Base-by-base conservation (phyloP, 208 protist genomes). In the Porcisia deanei region DNA sequence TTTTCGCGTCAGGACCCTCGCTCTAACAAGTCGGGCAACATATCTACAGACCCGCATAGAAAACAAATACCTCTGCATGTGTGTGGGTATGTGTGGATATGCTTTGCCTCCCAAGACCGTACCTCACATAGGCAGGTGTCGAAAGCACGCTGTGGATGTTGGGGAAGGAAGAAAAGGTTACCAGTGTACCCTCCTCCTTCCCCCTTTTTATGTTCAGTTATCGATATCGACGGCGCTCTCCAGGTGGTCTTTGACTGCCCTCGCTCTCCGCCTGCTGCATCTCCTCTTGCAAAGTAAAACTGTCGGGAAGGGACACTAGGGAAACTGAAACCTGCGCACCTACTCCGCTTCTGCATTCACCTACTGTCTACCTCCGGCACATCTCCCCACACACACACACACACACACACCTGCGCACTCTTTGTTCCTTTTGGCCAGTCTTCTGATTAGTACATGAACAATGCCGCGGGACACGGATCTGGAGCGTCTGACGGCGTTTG, bases 401-500 rank as follows among this genome's bases (percentile, higher is more conserved):
- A n/a, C 25, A 4, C 14, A 1, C 41, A 25, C 43, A 41, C 69
- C 4, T 58, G 67, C 3, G 12, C 59, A 20, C 59, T 18, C 47
- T 67, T 12, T 52, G 20, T 39, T 60, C 61, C 45, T 57, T 8
- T 43, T 61, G 41, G n/a, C 47, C 39, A 73, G 59, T 37, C 54
- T 60, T 79, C 70, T 30, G 20, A 18, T 45, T 10, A 37, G 54
- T 10, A 49, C 41, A 43, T 67, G 41, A 43, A 30, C 8, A n/a
- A 82, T 82, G 77, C 70, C 73, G 41, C 71, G 34, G 6, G 61
- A 82, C 5, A 30, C 57, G 14, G 78, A 82, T 47, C 52, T 47
- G 20, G 78, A 87, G 25, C 74, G 77, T 5, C 76, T 93, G 3
- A 34, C 66, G 16, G 63, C 92, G 37, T 83, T 95, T 45, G 88